Evolutionary conservation across 129 eudicot species (phyloP).

Genomic region (Lactuca sativa): DNA sequence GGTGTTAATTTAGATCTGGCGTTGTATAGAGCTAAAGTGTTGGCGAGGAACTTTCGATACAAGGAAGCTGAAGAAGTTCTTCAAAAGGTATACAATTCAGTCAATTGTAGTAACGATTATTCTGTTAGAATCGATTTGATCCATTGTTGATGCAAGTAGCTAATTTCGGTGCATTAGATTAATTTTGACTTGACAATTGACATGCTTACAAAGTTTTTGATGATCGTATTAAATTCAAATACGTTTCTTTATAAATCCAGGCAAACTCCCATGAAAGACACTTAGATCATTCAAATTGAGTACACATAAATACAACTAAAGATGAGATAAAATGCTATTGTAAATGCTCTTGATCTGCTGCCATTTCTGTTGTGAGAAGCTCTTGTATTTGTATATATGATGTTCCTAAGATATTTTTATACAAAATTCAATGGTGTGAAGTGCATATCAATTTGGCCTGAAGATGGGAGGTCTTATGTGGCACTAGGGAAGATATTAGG

Average conservation of each 20-base stretch:
- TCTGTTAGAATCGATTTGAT: slow-evolving; percentile 10
- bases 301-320: background rate
- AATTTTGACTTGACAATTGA: background rate
- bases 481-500: slow-evolving; percentile 80
- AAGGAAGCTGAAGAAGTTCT: slow-evolving; percentile 75
- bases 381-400: slow-evolving; percentile 6
- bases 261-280: too few species aligned
- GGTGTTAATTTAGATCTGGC: slow-evolving; percentile 86
- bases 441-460: slow-evolving; percentile 94
- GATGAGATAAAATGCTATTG: slow-evolving; percentile 6
- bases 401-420: slow-evolving; percentile 16
- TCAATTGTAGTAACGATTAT: background rate
- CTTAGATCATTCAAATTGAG: too few species aligned
- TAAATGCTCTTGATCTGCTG: slow-evolving; percentile 6
- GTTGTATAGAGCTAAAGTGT: slow-evolving; percentile 69
- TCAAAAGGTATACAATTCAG: slow-evolving; percentile 45
- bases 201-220: background rate
- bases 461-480: slow-evolving; percentile 92
- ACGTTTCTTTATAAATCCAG: too few species aligned
- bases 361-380: slow-evolving; percentile 19
- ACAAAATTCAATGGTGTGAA: slow-evolving; percentile 32
- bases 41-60: slow-evolving; percentile 57
- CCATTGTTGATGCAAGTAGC: background rate
- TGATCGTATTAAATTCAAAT: background rate
- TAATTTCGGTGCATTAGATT: background rate